These are phyloP conservation scores for Heterobasidion annosum DNA, from an alignment of 1,284 basidiomycete genomes.

Conservation along the genomic window DNA sequence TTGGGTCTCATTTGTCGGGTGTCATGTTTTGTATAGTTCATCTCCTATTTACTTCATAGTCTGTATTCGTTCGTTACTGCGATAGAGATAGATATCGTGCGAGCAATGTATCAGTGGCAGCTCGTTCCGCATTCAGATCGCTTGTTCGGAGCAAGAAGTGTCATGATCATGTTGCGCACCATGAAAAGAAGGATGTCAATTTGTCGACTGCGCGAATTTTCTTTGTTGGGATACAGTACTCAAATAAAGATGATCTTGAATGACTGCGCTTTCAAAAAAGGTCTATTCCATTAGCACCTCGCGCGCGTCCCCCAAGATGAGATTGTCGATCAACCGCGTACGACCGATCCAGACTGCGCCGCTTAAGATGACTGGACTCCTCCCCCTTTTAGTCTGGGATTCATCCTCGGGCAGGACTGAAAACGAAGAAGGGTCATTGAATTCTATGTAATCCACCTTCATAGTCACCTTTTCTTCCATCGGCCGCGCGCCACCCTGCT, in stretches of 20 bases:
- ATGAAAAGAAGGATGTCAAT: too few species aligned
- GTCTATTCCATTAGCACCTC: background rate
- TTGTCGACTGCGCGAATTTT: too few species aligned
- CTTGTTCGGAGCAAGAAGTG: too few species aligned
- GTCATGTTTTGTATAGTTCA: too few species aligned
- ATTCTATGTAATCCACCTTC: slow-evolving; percentile 78
- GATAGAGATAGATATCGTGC: too few species aligned
- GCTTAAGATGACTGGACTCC: slow-evolving; percentile 65
- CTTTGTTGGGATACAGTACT: too few species aligned
- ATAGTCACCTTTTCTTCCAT: slow-evolving; percentile 34
- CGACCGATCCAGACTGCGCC: slow-evolving; percentile 85
- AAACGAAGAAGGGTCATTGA: slow-evolving; percentile 80
- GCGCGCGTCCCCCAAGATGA: slow-evolving; percentile 55
- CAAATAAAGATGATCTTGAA: too few species aligned
- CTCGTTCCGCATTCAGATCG: too few species aligned
- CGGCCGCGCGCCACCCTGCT: slow-evolving; percentile 15
- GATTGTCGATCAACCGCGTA: slow-evolving; percentile 91
- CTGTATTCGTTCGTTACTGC: too few species aligned
- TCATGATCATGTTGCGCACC: too few species aligned
- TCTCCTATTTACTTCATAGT: too few species aligned
- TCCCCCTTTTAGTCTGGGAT: slow-evolving; percentile 10
- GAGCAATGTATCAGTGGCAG: background rate
- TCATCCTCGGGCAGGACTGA: slow-evolving; percentile 34
- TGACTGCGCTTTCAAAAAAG: background rate
- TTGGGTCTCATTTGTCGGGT: too few species aligned